Evolutionary conservation across 768 basidiomycete species (phyloP).

Genomic region (Suillus sp.): DNA sequence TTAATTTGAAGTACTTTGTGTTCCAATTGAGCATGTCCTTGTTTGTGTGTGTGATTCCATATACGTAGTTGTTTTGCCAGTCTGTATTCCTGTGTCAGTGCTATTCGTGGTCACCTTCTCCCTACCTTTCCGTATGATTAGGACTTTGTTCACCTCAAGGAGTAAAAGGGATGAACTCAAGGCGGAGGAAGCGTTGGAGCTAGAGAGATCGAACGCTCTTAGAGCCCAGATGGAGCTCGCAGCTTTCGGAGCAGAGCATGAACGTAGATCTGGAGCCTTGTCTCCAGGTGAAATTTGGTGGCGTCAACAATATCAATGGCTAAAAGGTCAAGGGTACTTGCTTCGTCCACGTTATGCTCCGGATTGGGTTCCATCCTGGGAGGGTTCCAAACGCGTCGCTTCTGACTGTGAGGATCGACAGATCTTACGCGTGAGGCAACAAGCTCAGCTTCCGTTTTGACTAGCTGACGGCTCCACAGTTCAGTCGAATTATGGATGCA

Average conservation of each 20-base stretch:
- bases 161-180: neutral
- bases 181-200: neutral
- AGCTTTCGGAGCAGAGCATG: neutral
- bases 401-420: slow-evolving; percentile 10
- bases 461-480: slow-evolving; percentile 1
- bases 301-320: slow-evolving; percentile 31
- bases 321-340: slow-evolving; percentile 32
- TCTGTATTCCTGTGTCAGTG: no score
- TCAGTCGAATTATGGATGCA: slow-evolving; percentile 28
- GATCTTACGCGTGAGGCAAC: neutral
- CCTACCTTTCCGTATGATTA: neutral
- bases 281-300: slow-evolving; percentile 12
- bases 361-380: slow-evolving; percentile 40
- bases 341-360: slow-evolving; percentile 36
- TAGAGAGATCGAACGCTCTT: neutral
- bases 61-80: no score
- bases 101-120: no score
- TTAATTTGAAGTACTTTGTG: no score
- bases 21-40: no score
- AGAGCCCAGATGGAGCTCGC: neutral
- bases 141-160: neutral
- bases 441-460: neutral
- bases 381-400: neutral
- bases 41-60: no score
- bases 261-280: slow-evolving; percentile 6